These are phyloP conservation scores for Solanum lycopersicoides DNA, from an alignment of 257 asterid species.

Conservation along the genomic window DNA sequence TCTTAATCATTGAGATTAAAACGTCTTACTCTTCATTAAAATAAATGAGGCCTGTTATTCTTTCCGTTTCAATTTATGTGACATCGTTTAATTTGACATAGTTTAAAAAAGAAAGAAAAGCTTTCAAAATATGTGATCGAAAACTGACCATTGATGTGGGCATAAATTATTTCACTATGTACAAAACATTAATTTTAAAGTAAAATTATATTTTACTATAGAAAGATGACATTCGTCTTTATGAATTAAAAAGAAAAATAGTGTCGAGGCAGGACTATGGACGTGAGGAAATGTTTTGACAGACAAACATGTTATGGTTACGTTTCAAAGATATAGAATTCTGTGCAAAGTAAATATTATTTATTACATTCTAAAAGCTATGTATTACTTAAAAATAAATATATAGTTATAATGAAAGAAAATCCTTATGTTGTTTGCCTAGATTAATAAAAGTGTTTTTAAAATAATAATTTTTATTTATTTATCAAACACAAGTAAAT, in stretches of 20 bases:
- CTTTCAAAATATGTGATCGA: too few species aligned
- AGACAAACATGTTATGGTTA: not conserved
- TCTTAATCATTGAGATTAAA: not conserved
- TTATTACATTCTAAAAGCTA: too few species aligned
- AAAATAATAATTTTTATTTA: too few species aligned
- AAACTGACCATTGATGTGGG: not conserved
- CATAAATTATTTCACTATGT: not conserved
- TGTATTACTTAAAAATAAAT: too few species aligned
- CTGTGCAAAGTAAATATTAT: too few species aligned
- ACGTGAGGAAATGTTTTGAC: not conserved
- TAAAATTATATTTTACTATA: rapidly evolving
- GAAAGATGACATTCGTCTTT: too few species aligned
- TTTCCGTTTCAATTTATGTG: not conserved
- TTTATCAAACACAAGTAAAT: not conserved
- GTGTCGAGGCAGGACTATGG: not conserved
- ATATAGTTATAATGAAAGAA: too few species aligned
- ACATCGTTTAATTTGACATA: not conserved
- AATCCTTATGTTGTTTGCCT: too few species aligned
- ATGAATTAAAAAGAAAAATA: too few species aligned
- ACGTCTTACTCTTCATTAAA: not conserved
- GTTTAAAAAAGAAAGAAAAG: rapidly evolving
- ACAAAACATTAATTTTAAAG: not conserved
- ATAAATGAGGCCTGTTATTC: not conserved
- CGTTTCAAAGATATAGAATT: too few species aligned
- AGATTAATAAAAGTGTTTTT: too few species aligned